Conservation (phyloP, 1,284 basidiomycete species). For the Erythrobasidium hasegawianum region DNA sequence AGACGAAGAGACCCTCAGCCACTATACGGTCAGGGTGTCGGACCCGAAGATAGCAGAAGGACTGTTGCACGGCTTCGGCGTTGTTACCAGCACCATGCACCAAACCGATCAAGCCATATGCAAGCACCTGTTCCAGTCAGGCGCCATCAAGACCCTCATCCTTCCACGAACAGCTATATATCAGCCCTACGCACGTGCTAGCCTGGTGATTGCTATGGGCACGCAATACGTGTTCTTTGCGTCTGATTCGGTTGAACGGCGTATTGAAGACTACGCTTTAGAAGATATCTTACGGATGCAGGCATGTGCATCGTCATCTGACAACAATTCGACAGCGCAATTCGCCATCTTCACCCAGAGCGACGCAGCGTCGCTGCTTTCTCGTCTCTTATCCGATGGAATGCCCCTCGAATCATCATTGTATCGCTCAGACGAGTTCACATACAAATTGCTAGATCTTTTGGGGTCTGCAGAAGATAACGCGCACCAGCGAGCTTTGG, state of each 20-base stretch:
- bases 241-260: slow-evolving; percentile 55
- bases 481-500: slow-evolving; percentile 51
- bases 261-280: slow-evolving; percentile 71
- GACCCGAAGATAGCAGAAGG: slow-evolving; percentile 68
- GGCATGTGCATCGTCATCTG: slow-evolving; percentile 58
- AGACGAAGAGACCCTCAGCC: slow-evolving; percentile 55
- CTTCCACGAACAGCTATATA: slow-evolving; percentile 79
- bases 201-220: slow-evolving; percentile 81
- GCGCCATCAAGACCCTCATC: slow-evolving; percentile 75
- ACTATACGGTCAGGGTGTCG: slow-evolving; percentile 58
- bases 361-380: slow-evolving; percentile 71
- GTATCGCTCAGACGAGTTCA: slow-evolving; percentile 36
- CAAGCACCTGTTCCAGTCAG: slow-evolving; percentile 76
- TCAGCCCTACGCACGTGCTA: slow-evolving; percentile 75
- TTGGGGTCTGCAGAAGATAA: slow-evolving; percentile 36
- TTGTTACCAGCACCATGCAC: slow-evolving; percentile 72
- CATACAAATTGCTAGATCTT: slow-evolving; percentile 40
- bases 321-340: slow-evolving; percentile 59
- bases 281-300: slow-evolving; percentile 88
- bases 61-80: slow-evolving; percentile 81
- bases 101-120: slow-evolving; percentile 70
- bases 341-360: slow-evolving; percentile 84
- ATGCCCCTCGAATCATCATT: slow-evolving; percentile 81
- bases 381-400: slow-evolving; percentile 77
- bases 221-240: slow-evolving; percentile 65